Evolutionary conservation across 805 yeast genomes (phyloP).

Genomic region (Metschnikowia vanudenii): DNA sequence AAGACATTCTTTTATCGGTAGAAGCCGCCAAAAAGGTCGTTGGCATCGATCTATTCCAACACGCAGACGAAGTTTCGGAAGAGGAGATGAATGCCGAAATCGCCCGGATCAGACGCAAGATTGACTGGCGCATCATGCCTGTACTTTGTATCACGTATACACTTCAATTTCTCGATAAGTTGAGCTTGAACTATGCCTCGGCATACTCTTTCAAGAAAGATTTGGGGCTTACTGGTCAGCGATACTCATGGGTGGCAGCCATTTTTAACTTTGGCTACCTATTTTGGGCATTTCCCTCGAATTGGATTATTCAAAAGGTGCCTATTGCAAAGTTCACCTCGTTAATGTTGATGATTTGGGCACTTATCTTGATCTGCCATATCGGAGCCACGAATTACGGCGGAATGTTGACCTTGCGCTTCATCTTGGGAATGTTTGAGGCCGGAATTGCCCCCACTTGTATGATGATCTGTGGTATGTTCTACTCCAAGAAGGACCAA

Average conservation of each 20-base stretch:
- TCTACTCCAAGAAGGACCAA: constrained; percentile 15
- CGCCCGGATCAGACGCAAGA: constrained; percentile 28
- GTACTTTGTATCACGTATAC: constrained; percentile 26
- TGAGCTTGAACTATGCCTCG: constrained; percentile 19
- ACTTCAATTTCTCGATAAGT: constrained; percentile 20
- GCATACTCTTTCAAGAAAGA: constrained; percentile 19
- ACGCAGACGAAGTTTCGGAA: constrained; percentile 27
- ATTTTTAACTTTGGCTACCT: constrained; percentile 20
- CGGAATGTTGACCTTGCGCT: constrained; percentile 16
- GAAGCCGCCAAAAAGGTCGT: constrained; percentile 12
- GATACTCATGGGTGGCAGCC: constrained; percentile 19
- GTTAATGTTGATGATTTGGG: constrained; percentile 17
- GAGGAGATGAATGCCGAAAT: constrained; percentile 28
- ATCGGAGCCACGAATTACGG: constrained; percentile 16
- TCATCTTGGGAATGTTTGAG: constrained; percentile 18
- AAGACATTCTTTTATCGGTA: constrained; percentile 1
- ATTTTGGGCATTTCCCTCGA: constrained; percentile 18
- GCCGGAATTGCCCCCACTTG: constrained; percentile 18
- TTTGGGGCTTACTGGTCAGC: constrained; percentile 17
- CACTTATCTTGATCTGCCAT: constrained; percentile 15
- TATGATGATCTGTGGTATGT: constrained; percentile 17
- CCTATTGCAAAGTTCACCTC: constrained; percentile 18
- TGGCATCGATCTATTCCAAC: constrained; percentile 27
- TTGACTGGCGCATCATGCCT: constrained; percentile 35
- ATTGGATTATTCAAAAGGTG: constrained; percentile 17